Evolutionary conservation across 1,284 basidiomycete genomes (phyloP), one percentile per base, ranked within the genome.

Genomic region (Xerocomus nothofagi): DNA sequence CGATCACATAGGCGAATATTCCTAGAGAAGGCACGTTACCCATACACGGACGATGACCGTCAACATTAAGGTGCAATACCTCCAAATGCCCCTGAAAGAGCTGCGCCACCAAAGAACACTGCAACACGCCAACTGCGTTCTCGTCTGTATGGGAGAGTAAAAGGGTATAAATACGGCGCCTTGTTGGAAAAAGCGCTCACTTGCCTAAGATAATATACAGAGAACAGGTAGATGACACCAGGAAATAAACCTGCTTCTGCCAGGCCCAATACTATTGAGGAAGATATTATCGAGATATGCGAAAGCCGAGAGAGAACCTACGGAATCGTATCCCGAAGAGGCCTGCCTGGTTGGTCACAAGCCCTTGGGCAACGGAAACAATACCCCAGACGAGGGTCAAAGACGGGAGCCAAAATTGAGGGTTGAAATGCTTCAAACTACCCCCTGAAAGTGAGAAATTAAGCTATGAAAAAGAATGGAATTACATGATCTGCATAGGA

Each of bases 71-170:
- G 4, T 31, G 14, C 5, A 1, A 51, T 57, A 73, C 77, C 80
- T 54, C 81, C 81, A 55, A 83, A 81, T 1, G 79, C 78, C 21
- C 81, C 80, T 6, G 81, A 77, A 24, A 84, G 61, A 2, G 80
- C 79, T 2, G 81, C 76, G 42, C 77, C 79, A 20, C 79, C 79
- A 53, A 83, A 82, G 63, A 82, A 81, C 37, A 85, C 69, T 0
- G 80, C 78, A 3, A 85, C 80, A 34, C 84, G 72, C 71, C 77
- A 79, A 52, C 81, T 79, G 3, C 82, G 75, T 60, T 84, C 81
- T 27, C 69, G 71, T 40, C 79, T 78, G 40, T 26, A 27, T 3
- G 21, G 1, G 14, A 14, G 17, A 17, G 21, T 12, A 37, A 43
- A 36, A 5, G 2, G 0, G 24, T 9, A 31, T 49, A 17, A 44